Percentiles rank a stretch among this genome's conserved stretches.
These are phyloP conservation scores for Mesembryanthemum crystallinum DNA, from an alignment of 148 eudicot species.

Conservation along the genomic window DNA sequence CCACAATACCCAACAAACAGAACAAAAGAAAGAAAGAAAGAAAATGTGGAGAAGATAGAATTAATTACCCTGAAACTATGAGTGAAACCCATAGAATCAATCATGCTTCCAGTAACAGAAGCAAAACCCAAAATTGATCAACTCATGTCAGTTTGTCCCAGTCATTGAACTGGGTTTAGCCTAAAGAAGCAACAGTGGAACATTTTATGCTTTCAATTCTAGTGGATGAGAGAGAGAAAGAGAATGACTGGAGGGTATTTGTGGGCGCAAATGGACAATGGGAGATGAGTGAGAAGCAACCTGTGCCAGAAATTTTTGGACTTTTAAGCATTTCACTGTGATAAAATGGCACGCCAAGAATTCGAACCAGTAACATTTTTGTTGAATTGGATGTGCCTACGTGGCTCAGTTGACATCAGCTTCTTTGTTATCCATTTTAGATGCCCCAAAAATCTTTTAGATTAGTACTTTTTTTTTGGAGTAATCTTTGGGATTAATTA, in stretches of 20 bases:
- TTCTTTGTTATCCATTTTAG: slow-evolving; percentile 27
- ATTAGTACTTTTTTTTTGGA: too few relatives aligned
- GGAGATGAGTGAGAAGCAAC: not conserved
- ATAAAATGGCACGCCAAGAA: not conserved
- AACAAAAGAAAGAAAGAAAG: not conserved
- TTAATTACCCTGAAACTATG: slow-evolving; percentile 45
- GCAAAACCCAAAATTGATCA: slow-evolving; percentile 23
- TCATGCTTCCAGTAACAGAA: slow-evolving; percentile 32
- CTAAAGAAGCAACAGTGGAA: not conserved
- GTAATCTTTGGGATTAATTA: not conserved
- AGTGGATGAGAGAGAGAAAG: slow-evolving; percentile 15
- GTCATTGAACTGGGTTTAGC: not conserved
- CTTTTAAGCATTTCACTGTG: slow-evolving; percentile 5
- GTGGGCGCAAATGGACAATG: not conserved
- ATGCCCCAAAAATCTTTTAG: not conserved
- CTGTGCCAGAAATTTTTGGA: slow-evolving; percentile 16
- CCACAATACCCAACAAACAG: not conserved
- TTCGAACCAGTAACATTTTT: slow-evolving; percentile 9
- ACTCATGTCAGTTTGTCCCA: not conserved
- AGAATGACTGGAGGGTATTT: slow-evolving; percentile 10
- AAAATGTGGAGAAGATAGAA: not conserved
- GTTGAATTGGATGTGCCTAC: slow-evolving; percentile 12
- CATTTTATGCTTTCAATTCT: not conserved
- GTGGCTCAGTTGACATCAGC: slow-evolving; percentile 26
- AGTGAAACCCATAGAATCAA: slow-evolving; percentile 46